These are phyloP conservation scores for Citrus inodora DNA, from an alignment of 345 rosid genomes.

Conservation along the genomic window DNA sequence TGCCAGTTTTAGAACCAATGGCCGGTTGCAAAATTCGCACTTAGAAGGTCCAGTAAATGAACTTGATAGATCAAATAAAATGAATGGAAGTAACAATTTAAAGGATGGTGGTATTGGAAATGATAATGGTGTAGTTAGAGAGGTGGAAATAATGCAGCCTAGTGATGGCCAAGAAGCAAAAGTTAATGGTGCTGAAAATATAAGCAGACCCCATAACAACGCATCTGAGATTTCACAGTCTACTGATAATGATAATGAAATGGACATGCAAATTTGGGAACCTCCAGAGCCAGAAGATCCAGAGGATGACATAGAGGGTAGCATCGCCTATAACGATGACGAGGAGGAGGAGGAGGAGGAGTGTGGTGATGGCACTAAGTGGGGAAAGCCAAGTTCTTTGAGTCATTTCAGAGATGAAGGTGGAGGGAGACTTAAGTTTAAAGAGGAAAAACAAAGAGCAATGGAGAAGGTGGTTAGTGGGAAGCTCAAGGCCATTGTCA, in stretches of 20 bases:
- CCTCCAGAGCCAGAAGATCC: conserved; percentile 81
- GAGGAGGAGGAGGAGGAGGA: conserved; percentile 84
- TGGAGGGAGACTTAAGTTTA: conserved; percentile 34
- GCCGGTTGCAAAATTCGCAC: conserved; percentile 20
- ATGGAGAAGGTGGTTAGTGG: conserved; percentile 65
- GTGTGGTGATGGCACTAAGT: conserved; percentile 57
- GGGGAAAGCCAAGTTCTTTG: conserved; percentile 60
- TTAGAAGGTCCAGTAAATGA: conserved; percentile 28
- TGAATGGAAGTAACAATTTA: conserved; percentile 22
- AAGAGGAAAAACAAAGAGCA: conserved; percentile 56
- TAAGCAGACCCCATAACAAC: conserved; percentile 23
- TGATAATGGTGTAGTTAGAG: conserved; percentile 32
- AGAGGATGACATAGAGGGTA: conserved; percentile 53
- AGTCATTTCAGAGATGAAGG: conserved; percentile 41
- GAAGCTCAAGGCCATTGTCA: conserved; percentile 58
- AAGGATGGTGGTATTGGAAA: conserved; percentile 14
- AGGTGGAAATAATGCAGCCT: conserved; percentile 37
- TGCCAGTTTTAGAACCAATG: conserved; percentile 24
- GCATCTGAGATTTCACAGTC: conserved; percentile 24
- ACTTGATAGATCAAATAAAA: conserved; percentile 30
- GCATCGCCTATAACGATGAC: conserved; percentile 53
- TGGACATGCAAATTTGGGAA: conserved; percentile 57
- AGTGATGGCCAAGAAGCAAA: conserved; percentile 27
- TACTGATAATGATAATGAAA: conserved; percentile 27
- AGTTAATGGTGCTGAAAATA: conserved; percentile 21